Base-by-base conservation (phyloP, 805 yeast genomes). In the Candida patagonica region DNA sequence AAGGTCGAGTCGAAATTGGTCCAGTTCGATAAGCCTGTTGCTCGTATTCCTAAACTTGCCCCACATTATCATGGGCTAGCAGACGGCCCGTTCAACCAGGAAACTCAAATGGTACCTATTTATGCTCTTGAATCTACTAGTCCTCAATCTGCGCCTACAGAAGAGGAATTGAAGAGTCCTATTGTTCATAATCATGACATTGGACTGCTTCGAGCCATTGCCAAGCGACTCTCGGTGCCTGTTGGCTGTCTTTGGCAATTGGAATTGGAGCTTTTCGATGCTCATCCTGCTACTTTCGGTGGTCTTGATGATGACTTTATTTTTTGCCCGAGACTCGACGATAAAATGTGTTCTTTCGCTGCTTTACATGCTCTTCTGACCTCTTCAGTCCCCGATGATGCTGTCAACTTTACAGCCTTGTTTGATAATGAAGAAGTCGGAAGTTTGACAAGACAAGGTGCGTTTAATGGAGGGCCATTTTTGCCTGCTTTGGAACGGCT, bases 381-480 rank as follows among this genome's bases (percentile, higher is more conserved):
- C 47, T 63, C 62, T 27, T 55, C 47, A 15, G 57, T 61, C 34
- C 51, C 55, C 22, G 67, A 63, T 38, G 47, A 51, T 22, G 42
- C 57, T 38, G 49, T 63, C 35, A 66, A 76, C 22, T 57, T 78
- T 37, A 82, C 77, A 1, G 78, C 78, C 2, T 67, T 82, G 41
- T 83, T 74, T 51, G 94, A 86, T 53, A 76, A 80, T 56, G 95
- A 85, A 61, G 95, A 85, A 62, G 72, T 85, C 42, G 95, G 95
- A 7, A 79, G 89, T 5, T 71, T 76, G 26, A 70, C 86, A 4
- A 74, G 89, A 59, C 84, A 78, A 50, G 95, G 95, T 51, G 87
- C 87, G 36, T 13, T 17, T n/a, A 74, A 74, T 53, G 89, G 94
- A 48, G 85, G 84, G 17, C 59, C 83, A 36, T 60, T 82, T 38